Evolutionary conservation across 1,284 basidiomycete genomes (phyloP), one percentile per base, ranked within the genome.

Genomic region (Sphaerobolus stellatus): DNA sequence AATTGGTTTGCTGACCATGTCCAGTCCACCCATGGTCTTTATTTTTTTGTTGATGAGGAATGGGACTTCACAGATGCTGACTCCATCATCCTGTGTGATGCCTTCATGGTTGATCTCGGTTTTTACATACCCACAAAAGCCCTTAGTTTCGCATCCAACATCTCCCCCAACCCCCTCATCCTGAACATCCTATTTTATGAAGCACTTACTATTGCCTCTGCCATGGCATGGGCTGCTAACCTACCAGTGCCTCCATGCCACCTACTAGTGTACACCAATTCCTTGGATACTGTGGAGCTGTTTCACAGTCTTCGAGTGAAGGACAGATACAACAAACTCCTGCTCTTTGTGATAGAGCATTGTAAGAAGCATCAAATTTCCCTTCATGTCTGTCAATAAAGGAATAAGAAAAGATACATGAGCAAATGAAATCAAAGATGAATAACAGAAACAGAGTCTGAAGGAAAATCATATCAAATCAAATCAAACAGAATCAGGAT

Each of bases 1-100:
- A 0, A 1, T 0, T 79, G 75, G 75, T 58, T 72, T 1, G 56
- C 61, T 0, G 13, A 64, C 1, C 61, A 68, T 9, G 31, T 78
- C 0, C 25, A 55, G 2, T 0, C 0, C 0, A 61, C 64, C 0
- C 20, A 50, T 5, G 70, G 75, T 0, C 45, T 76, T 1, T 55
- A 58, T 22, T 34, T 78, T 2, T 33, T 77, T 1, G 24, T 61
- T 0, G 58, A 66, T 0, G 8, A 52, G 0, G 56, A 60, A 1
- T 78, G 71, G 72, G 18, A 46, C 0, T n/a, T n/a, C n/a, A 16
- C 41, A 0, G 43, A 56, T 0, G 67, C 70, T 1, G 61, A 69
- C 27, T 2, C 70, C 1, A 30, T 34, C 1, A 40, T 71, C 3
- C 67, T 59, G 43, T 68, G 61, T 24, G 70, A 75, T 58, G 69